Evolutionary conservation across 1,284 basidiomycete genomes (phyloP), one percentile per base, ranked within the genome.

Genomic region (Cystobasidium sp.): DNA sequence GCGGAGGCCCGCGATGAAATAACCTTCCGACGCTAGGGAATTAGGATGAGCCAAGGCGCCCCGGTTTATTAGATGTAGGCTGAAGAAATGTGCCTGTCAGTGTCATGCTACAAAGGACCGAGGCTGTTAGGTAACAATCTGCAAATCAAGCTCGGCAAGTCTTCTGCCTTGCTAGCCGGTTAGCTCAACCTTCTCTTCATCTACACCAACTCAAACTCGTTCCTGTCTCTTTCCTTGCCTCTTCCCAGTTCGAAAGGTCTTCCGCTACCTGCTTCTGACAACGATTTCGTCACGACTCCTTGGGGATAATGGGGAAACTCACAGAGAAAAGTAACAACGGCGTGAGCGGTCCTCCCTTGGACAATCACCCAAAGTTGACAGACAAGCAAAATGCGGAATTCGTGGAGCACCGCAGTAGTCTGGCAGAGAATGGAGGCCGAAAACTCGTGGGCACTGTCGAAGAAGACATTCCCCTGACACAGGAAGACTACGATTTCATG

Each of bases 401-500:
- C 24, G 7, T 63, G 37, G 61, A 63, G 20, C 6, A 63, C 20
- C 43, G 43, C 12, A 46, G 47, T 49, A 41, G 44, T 49, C n/a
- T 63, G 9, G 66, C 43, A 31, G 66, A 68, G 41, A 68, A 68
- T 44, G 52, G 66, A 31, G 55, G 66, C 37, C 52, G 56, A 12
- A 58, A 55, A 58, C 20, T 68, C 53, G 52, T 31, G 6, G 55
- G 49, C 6, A 47, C 61, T 8, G 43, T 55, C 16, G 68, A 71
- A 20, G 61, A 71, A 31, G 69, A 71, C 39, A 43, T 73, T n/a
- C 53, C 51, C 4, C 62, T 73, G 6, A 73, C 70, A 6, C 62
- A 65, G 58, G 72, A 67, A 44, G 72, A 74, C 24, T 47, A 66
- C 43, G 64, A 67, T 18, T 74, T 67, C 22, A 62, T 68, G 22